Evolutionary conservation across 805 yeast species (phyloP), one percentile per base, ranked within the genome.

Genomic region (Priceomyces haplophilus): DNA sequence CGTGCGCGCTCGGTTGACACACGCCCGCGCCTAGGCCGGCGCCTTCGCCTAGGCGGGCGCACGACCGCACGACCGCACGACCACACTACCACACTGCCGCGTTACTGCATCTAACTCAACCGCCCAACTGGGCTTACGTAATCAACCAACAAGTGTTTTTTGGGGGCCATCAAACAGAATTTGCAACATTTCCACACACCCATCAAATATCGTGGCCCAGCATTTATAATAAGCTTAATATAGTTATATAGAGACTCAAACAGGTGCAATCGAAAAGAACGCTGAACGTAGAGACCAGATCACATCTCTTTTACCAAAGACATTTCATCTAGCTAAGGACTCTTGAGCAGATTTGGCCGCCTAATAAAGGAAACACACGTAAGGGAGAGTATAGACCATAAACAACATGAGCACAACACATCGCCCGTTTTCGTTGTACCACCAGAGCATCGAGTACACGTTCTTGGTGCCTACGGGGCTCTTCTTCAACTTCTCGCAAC

Each of bases 401-500:
- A 15, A 27, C 8, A 36, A 11, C 15, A 51, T 57, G 61, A 49
- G 57, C 38, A 56, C 61, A 35, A 48, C 65, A 29, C 69, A 63
- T 48, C 67, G 98, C 71, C 96, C 98, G 27, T 76, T 93, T 61
- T 82, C 82, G 42, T 75, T 93, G 55, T 69, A 82, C 45, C 95
- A 88, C 59, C 97, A 97, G 45, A 70, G 86, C 15, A 79, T 91
- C 44, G 98, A 91, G 72, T 88, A 89, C 64, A 84, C 91, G 16
- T 72, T 91, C 41, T 75, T 90, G 56, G 89, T 93, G 43, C 96
- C 98, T 38, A 82, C 93, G 31, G 78, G 81, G 43, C 75, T 83
- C 42, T 85, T 86, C 59, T 79, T 88, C 56, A 79, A 82, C 56
- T 87, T 87, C 60, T 83, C 91, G 46, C 96, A 90, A 67, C 76